Evolutionary conservation across 1,284 basidiomycete genomes (phyloP).

Genomic region (Mixia osmundae): DNA sequence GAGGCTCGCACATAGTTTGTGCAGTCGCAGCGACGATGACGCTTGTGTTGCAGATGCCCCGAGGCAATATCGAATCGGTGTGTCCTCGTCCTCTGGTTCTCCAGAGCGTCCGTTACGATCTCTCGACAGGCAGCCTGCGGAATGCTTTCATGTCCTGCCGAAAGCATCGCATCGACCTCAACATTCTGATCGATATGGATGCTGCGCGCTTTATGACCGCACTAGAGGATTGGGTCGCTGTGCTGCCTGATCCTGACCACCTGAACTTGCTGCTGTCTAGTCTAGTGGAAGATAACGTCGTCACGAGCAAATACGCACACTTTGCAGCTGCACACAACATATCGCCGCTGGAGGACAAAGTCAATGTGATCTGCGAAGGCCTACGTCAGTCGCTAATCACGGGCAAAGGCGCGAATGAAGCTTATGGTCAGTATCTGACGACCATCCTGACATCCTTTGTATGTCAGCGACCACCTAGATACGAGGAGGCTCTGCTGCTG

Average conservation of each 20-base stretch:
- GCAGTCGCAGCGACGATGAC: conserved; percentile 68
- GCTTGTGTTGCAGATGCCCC: conserved; percentile 85
- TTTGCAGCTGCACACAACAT: conserved; percentile 20
- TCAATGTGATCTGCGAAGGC: conserved; percentile 53
- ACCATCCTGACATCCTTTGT: conserved; percentile 79
- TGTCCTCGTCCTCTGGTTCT: conserved; percentile 79
- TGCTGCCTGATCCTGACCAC: conserved; percentile 71
- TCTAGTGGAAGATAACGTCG: conserved; percentile 20
- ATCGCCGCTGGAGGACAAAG: too few species aligned
- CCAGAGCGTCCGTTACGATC: conserved; percentile 29
- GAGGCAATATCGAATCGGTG: conserved; percentile 90
- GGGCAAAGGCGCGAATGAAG: conserved; percentile 34
- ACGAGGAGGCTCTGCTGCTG: conserved; percentile 57
- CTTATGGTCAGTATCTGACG: conserved; percentile 61
- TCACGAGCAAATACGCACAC: neutral
- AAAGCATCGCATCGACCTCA: conserved; percentile 80
- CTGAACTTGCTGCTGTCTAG: conserved; percentile 78
- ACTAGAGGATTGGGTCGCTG: conserved; percentile 47
- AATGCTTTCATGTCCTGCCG: conserved; percentile 75
- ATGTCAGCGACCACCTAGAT: conserved; percentile 73
- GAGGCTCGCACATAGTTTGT: conserved; percentile 63
- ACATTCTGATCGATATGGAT: conserved; percentile 60
- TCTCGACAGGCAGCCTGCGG: conserved; percentile 31
- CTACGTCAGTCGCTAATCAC: conserved; percentile 38
- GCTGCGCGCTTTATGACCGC: conserved; percentile 39